Base-by-base conservation (phyloP, 2,329 filamentous ascomycete genomes). In the Colletotrichum trifolii region DNA sequence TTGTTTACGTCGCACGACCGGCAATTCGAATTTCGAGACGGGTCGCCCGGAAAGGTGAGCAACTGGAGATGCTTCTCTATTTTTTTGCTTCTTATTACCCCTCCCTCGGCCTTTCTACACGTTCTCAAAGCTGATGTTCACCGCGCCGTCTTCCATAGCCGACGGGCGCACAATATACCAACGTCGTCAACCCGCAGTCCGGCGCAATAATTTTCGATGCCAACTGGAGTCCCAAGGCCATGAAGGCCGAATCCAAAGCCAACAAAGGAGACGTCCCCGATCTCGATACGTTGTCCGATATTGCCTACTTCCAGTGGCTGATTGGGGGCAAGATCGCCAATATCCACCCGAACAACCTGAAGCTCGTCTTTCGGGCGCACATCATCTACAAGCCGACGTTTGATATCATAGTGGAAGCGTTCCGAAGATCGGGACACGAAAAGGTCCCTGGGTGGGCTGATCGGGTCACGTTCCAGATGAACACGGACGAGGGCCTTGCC, bases 221-320 rank as follows among this genome's bases (percentile, higher is more conserved):
- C 4, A 54, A 54, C n/a, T 7, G n/a, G 6, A 40, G 40, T n/a
- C 49, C 57, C 13, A n/a, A 15, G 4, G 2, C 6, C 11, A 9
- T n/a, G 9, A 12, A 11, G 0, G 12, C 35, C 0, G 3, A 1
- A 25, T 25, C 25, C 25, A 2, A 5, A 25, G 8, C 6, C 34
- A 7, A 12, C 2, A 5, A 13, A 8, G 39, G 49, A 12, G 2
- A 17, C 12, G 13, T 54, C 1, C 58, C 58, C 0, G 58, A 60
- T 6, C 17, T 54, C 13, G 43, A 54, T 11, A 43, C 35, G 4
- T n/a, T 54, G 8, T 60, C 58, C 15, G 58, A 60, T 25, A 3
- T 60, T 35, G 34, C 49, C 13, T 60, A 39, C 25, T 60, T 60
- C 17, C 49, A 60, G 35, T 60, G 58, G 58, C 40, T 47, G 2